phyloP scores from a whole-genome alignment of 202 grass and related monocot species.

The Hordeum pubiflorum region DNA sequence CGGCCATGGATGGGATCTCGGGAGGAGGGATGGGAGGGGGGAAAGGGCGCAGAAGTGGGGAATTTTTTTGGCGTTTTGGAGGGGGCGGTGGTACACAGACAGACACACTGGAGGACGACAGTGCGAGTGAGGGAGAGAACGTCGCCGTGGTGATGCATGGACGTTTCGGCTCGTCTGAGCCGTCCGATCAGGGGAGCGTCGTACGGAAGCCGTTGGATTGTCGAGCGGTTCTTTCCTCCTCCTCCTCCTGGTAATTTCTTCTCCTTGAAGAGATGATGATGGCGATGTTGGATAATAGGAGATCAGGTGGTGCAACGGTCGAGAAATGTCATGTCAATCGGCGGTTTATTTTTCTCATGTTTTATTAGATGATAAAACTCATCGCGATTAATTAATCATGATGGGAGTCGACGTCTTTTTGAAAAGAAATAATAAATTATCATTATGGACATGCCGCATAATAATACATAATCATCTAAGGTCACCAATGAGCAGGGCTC shows the following conservation, averaged over 20 bases:
- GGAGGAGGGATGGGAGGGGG: slow-evolving; percentile 19
- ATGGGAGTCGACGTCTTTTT: neutral
- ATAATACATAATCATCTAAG: too few relatives aligned
- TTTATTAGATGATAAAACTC: neutral
- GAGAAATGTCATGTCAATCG: neutral
- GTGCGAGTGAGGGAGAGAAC: neutral
- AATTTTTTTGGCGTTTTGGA: slow-evolving; percentile 46
- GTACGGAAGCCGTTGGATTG: neutral
- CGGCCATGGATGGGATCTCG: slow-evolving; percentile 60
- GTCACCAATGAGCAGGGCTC: too few relatives aligned
- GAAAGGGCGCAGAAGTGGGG: slow-evolving; percentile 26
- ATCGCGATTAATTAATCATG: neutral
- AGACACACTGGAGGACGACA: slow-evolving; percentile 5
- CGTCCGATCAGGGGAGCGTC: neutral
- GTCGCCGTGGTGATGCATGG: neutral
- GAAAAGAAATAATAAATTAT: too few relatives aligned
- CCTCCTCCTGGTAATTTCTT: neutral
- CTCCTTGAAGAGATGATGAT: neutral
- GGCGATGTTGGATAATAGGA: slow-evolving; percentile 18
- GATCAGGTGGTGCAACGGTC: slow-evolving; percentile 32
- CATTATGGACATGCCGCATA: too few relatives aligned
- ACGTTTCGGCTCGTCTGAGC: neutral
- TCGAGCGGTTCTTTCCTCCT: neutral
- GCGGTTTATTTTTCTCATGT: neutral
- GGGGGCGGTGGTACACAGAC: neutral